A percentile compares a stretch with the other conserved stretches of the same genome.
Conservation (phyloP, 2,329 filamentous ascomycete species). For the Akanthomyces dipterigenus region DNA sequence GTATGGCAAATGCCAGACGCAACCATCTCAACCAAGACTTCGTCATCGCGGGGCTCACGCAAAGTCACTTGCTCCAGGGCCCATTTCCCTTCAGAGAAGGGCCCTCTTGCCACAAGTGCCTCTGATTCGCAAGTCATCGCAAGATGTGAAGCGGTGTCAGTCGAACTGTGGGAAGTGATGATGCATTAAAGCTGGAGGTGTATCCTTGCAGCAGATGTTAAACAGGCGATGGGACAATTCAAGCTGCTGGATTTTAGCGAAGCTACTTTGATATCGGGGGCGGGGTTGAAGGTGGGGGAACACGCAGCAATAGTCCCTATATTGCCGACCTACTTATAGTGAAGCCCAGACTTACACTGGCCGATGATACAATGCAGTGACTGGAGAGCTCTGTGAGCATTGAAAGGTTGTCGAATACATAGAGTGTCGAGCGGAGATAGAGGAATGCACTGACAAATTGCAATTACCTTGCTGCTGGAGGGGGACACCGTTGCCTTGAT, state of each 20-base stretch:
- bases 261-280: not conserved
- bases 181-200: not conserved
- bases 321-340: not conserved
- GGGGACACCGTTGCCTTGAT: too few species aligned
- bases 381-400: not conserved
- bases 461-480: too few species aligned
- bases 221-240: not conserved
- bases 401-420: too few species aligned
- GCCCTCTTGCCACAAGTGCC: slow-evolving; percentile 25
- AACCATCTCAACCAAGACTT: slow-evolving; percentile 46
- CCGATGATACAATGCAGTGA: not conserved
- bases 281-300: slow-evolving; percentile 6
- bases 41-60: slow-evolving; percentile 30
- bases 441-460: too few species aligned
- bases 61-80: slow-evolving; percentile 24
- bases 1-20: slow-evolving; percentile 51
- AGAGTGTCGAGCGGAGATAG: too few species aligned
- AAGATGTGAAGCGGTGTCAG: not conserved
- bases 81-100: slow-evolving; percentile 26
- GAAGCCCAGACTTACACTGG: too few species aligned
- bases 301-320: not conserved
- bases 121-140: slow-evolving; percentile 21
- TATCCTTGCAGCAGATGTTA: not conserved
- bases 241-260: not conserved
- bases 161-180: not conserved